Conservation (phyloP, 306 rosid species). For the Alnus glutinosa region DNA sequence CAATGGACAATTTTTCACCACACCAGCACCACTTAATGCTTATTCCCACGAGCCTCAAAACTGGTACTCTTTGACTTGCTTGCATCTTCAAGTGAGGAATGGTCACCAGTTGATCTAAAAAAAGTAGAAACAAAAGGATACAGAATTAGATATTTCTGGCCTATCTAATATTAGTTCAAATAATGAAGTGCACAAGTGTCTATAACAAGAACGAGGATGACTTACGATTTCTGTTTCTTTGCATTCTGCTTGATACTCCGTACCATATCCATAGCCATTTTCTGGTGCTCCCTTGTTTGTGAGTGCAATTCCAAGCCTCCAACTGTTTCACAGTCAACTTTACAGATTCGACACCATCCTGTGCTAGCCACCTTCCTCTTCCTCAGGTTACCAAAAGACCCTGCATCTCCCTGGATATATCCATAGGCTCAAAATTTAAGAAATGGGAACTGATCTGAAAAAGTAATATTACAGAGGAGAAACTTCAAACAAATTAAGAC, state of each 20-base stretch:
- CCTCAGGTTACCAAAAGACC: conserved; percentile 63
- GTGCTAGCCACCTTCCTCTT: conserved; percentile 71
- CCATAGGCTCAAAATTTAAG: conserved; percentile 21
- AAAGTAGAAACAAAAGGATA: conserved; percentile 10
- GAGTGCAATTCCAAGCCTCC: conserved; percentile 97
- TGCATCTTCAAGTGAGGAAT: conserved; percentile 62
- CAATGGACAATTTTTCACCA: conserved; percentile 36
- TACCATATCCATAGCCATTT: conserved; percentile 91
- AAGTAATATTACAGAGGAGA: conserved; percentile 11
- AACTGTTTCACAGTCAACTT: conserved; percentile 90
- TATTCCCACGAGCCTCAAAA: conserved; percentile 64
- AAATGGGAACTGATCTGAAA: neutral
- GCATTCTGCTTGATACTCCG: conserved; percentile 86
- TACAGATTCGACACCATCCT: conserved; percentile 99
- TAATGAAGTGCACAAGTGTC: conserved; percentile 12
- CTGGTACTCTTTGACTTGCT: conserved; percentile 48
- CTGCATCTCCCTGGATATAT: conserved; percentile 68
- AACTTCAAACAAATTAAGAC: neutral
- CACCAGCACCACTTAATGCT: conserved; percentile 45
- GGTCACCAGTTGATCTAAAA: conserved; percentile 59
- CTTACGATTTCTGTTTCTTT: conserved; percentile 77
- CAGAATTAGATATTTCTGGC: conserved; percentile 10
- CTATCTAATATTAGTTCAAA: neutral
- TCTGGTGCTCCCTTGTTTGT: conserved; percentile 95
- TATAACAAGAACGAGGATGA: conserved; percentile 9